These are phyloP conservation scores for Microsporum audouinii DNA, from an alignment of 2,329 filamentous ascomycete species.

Conservation along the genomic window DNA sequence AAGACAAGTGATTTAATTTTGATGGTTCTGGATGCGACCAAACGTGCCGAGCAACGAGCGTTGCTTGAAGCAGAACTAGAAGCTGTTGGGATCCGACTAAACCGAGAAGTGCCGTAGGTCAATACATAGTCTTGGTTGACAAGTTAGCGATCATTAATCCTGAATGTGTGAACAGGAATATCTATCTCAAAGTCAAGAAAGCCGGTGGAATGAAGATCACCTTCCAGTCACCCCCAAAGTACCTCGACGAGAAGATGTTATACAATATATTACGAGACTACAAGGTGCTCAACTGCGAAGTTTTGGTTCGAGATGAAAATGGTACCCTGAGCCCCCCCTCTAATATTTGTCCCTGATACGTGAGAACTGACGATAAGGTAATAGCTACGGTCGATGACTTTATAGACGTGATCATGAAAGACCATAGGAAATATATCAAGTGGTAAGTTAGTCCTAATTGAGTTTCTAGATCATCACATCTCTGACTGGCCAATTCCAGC, in stretches of 20 bases:
- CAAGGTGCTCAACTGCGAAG: constrained; percentile 96
- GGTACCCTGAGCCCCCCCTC: constrained; percentile 30
- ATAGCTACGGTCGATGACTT: constrained; percentile 88
- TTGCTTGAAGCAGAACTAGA: constrained; percentile 86
- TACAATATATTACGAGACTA: constrained; percentile 97
- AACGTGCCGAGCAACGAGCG: constrained; percentile 83
- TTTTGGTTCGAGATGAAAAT: constrained; percentile 86
- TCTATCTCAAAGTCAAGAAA: constrained; percentile 92
- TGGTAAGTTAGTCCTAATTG: constrained; percentile 33
- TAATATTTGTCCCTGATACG: background rate
- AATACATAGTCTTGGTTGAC: background rate
- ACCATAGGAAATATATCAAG: constrained; percentile 93
- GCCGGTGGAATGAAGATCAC: constrained; percentile 98
- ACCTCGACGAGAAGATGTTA: constrained; percentile 93
- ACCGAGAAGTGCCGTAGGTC: constrained; percentile 74
- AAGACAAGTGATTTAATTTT: constrained; percentile 87
- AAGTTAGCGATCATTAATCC: background rate
- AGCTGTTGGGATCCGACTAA: constrained; percentile 86
- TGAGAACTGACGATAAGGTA: background rate
- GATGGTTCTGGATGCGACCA: constrained; percentile 95
- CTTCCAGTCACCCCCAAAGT: constrained; percentile 78
- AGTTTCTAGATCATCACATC: background rate
- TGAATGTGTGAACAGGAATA: constrained; percentile 52
- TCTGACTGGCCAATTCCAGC: constrained; percentile 28
- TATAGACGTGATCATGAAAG: constrained; percentile 99